phyloP scores from a whole-genome alignment of 768 basidiomycete species.

The Lactarius hengduanensis region DNA sequence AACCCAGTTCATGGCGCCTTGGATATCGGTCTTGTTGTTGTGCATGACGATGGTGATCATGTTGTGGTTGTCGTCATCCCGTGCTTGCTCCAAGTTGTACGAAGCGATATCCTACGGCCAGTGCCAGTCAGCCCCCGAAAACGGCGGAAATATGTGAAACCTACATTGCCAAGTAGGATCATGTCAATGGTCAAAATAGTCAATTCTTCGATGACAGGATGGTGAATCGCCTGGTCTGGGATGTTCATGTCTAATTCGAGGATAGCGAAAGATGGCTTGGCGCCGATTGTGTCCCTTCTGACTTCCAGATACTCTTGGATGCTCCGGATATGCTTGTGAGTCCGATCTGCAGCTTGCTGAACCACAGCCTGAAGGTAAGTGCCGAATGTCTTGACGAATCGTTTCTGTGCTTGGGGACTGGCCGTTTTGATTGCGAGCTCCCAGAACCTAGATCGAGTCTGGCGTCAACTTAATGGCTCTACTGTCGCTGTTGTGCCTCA shows the following conservation, averaged over 20 bases:
- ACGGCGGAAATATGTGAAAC: neutral
- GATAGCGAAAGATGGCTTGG: conserved; percentile 28
- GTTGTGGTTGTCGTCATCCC: conserved; percentile 42
- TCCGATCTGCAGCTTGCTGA: conserved; percentile 27
- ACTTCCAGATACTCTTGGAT: conserved; percentile 28
- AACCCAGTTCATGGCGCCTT: conserved; percentile 40
- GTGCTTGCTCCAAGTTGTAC: conserved; percentile 38
- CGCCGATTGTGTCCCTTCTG: conserved; percentile 27
- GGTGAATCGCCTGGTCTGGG: conserved; percentile 23
- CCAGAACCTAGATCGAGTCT: conserved; percentile 28
- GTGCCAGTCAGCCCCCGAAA: neutral
- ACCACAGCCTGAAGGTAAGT: conserved; percentile 27
- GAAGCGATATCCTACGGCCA: conserved; percentile 34
- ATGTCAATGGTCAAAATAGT: conserved; percentile 26
- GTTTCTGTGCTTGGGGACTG: conserved; percentile 24
- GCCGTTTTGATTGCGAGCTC: conserved; percentile 29
- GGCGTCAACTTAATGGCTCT: neutral
- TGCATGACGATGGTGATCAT: conserved; percentile 46
- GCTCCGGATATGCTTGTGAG: conserved; percentile 20
- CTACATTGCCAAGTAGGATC: conserved; percentile 27
- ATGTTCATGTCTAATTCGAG: conserved; percentile 25
- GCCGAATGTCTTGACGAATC: conserved; percentile 28
- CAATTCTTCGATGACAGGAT: conserved; percentile 22
- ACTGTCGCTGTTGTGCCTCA: conserved; percentile 15
- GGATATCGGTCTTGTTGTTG: conserved; percentile 37